Percentiles rank a stretch among this genome's conserved stretches.
Evolutionary conservation across 192 early-diverging fungal species (phyloP).

Genomic region (Backusella mclennaniae): DNA sequence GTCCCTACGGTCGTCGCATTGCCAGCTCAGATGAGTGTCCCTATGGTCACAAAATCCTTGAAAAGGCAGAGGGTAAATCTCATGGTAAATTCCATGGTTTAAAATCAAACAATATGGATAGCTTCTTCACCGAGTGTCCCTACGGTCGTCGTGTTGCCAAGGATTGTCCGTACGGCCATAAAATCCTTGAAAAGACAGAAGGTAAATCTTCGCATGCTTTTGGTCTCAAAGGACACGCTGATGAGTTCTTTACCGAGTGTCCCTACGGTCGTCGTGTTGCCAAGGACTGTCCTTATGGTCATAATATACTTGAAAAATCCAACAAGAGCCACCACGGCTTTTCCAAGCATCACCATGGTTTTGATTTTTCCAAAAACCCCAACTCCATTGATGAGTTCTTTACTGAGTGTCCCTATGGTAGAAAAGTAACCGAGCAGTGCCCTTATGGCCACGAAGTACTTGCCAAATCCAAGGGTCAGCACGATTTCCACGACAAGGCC

Average conservation of each 20-base stretch:
- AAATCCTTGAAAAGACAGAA: background rate
- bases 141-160: background rate
- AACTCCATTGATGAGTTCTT: background rate
- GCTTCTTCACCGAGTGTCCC: slow-evolving; percentile 6
- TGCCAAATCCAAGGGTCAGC: background rate
- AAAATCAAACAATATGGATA: background rate
- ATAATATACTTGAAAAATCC: background rate
- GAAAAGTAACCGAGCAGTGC: background rate
- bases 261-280: background rate
- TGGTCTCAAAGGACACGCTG: background rate
- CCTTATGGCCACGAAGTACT: background rate
- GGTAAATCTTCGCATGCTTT: background rate
- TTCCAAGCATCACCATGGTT: too few species aligned
- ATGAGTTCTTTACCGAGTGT: background rate
- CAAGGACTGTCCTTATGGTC: slow-evolving; percentile 1
- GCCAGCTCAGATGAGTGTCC: background rate
- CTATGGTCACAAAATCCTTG: background rate
- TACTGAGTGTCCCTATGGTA: slow-evolving; percentile 1
- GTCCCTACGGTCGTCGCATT: background rate
- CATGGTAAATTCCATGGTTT: background rate
- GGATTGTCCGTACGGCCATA: background rate
- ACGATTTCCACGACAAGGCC: background rate
- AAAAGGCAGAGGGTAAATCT: background rate
- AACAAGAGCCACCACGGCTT: background rate
- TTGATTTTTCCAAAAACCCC: too few species aligned